Evolutionary conservation across 1,139 yeast genomes (phyloP).

Genomic region (Geotrichum klebahnii): DNA sequence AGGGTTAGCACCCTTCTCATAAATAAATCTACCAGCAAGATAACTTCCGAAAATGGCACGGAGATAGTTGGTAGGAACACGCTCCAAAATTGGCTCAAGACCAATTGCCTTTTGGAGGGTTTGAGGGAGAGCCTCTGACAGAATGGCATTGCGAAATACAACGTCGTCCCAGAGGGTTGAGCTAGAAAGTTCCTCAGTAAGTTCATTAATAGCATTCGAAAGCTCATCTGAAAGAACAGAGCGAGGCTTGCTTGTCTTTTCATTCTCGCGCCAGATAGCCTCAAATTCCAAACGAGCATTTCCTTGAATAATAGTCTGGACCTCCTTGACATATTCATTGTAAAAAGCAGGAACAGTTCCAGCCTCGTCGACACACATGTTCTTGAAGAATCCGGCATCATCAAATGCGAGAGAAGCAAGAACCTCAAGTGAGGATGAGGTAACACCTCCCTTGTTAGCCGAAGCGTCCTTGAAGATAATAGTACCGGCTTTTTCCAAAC

Average conservation of each 20-base stretch:
- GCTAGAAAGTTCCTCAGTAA: conserved; percentile 81
- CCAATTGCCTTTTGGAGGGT: conserved; percentile 70
- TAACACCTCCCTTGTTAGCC: conserved; percentile 97
- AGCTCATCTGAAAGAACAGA: conserved; percentile 79
- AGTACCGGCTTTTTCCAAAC: conserved; percentile 81
- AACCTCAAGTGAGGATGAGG: conserved; percentile 93
- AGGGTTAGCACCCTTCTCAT: conserved; percentile 75
- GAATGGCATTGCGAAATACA: conserved; percentile 69
- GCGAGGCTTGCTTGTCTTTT: conserved; percentile 60
- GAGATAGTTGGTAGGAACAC: conserved; percentile 85
- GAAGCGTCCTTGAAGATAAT: conserved; percentile 92
- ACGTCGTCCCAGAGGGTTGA: conserved; percentile 85
- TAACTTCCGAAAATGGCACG: conserved; percentile 88
- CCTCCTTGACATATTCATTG: conserved; percentile 74
- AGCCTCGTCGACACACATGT: conserved; percentile 63
- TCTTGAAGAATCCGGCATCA: conserved; percentile 69
- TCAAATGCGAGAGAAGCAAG: conserved; percentile 89
- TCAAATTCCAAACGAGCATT: conserved; percentile 86
- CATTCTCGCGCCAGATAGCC: conserved; percentile 76
- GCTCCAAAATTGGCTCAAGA: conserved; percentile 61
- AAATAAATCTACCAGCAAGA: conserved; percentile 84
- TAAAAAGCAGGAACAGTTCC: conserved; percentile 63
- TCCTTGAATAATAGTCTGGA: conserved; percentile 65
- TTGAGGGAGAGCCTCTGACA: conserved; percentile 72
- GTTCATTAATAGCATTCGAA: conserved; percentile 79